Conservation (phyloP, 768 basidiomycete species). For the Lactarius evosmus region DNA sequence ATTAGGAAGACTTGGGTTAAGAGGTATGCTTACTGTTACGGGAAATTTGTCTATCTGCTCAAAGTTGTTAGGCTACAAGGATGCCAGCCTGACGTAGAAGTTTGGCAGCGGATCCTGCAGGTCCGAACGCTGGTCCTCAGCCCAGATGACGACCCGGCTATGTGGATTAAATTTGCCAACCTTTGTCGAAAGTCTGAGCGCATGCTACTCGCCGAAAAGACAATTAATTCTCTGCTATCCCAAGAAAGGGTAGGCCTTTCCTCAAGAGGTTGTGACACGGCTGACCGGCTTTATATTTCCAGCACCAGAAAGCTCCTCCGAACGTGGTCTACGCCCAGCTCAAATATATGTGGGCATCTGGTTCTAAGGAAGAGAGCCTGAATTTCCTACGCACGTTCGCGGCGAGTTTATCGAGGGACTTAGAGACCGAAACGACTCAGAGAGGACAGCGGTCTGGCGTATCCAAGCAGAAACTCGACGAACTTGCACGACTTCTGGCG, state of each 20-base stretch:
- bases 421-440: conserved; percentile 58
- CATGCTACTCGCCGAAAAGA: conserved; percentile 94
- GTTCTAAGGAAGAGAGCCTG: conserved; percentile 74
- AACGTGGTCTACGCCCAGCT: conserved; percentile 95
- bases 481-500: conserved; percentile 85
- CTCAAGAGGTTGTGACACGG: conserved; percentile 5
- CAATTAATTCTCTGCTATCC: conserved; percentile 85
- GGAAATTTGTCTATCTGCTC: background rate
- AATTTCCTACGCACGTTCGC: conserved; percentile 81
- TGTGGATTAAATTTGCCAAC: conserved; percentile 99
- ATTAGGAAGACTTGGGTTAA: conserved; percentile 98
- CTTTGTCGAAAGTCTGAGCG: conserved; percentile 93
- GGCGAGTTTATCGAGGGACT: conserved; percentile 66
- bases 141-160: conserved; percentile 90
- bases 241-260: conserved; percentile 54
- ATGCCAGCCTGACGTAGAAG: conserved; percentile 97
- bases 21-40: conserved; percentile 49
- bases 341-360: conserved; percentile 93
- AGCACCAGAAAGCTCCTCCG: conserved; percentile 75
- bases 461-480: conserved; percentile 57
- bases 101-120: conserved; percentile 97
- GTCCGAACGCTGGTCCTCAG: conserved; percentile 90
- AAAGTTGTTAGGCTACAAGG: conserved; percentile 69
- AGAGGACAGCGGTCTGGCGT: conserved; percentile 46
- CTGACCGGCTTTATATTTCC: conserved; percentile 12